Percentiles rank a stretch among this genome's conserved stretches.
These are phyloP conservation scores for Vaccinium corymbosum DNA, from an alignment of 148 eudicot species.

Conservation along the genomic window DNA sequence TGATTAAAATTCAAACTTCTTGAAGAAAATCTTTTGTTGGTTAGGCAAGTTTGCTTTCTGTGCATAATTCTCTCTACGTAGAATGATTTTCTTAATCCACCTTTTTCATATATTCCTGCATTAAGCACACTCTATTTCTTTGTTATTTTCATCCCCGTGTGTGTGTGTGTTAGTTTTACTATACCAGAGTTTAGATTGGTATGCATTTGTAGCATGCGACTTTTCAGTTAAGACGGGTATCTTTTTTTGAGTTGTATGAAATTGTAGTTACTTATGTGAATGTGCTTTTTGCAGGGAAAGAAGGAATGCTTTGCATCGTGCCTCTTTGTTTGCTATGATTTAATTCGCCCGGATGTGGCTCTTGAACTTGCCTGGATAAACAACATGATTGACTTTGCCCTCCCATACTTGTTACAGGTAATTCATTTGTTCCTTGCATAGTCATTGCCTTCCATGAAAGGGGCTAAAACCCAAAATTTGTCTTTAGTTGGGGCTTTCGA, in stretches of 20 bases:
- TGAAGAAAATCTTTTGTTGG: background rate
- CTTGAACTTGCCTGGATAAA: constrained; percentile 96
- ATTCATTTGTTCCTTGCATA: background rate
- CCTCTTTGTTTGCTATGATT: constrained; percentile 84
- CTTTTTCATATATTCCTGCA: background rate
- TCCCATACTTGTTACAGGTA: constrained; percentile 98
- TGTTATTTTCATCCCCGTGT: too few species aligned
- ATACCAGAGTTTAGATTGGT: too few species aligned
- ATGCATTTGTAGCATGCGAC: background rate
- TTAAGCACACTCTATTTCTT: background rate
- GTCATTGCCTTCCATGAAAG: background rate
- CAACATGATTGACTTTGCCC: constrained; percentile 92
- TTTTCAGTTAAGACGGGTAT: background rate
- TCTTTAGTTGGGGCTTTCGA: background rate
- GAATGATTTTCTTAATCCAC: background rate
- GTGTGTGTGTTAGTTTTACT: background rate
- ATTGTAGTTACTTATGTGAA: background rate
- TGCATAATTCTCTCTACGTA: background rate
- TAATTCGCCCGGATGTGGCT: constrained; percentile 83
- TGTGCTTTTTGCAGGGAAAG: constrained; percentile 67
- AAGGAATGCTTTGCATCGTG: constrained; percentile 95
- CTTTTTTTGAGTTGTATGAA: background rate
- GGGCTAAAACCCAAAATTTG: background rate
- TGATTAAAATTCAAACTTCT: background rate
- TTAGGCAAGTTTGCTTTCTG: background rate